Base-by-base conservation (phyloP, 108 stramenopile genomes). In the Discostella stelligeroides region DNA sequence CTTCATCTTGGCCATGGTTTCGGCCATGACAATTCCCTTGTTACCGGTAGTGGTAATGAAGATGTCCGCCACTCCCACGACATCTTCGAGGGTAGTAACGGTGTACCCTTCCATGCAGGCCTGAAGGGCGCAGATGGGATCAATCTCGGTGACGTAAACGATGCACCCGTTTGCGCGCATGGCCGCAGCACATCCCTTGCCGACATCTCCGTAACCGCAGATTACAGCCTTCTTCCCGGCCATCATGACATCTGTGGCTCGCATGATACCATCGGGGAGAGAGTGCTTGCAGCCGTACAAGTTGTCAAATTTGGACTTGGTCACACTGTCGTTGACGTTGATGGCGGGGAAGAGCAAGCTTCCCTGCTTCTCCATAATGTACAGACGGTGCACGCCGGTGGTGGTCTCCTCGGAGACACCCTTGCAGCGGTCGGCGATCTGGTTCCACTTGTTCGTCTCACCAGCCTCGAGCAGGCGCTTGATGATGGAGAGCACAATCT, bases 301-400 rank as follows among this genome's bases (percentile, higher is more conserved):
- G 95, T 99, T 99, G 91, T 99, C 99, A 85, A 99, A 99, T 83
- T 99, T 99, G 85, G 97, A 98, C 94, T 99, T 99, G 89, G 99
- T 99, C 63, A 99, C 99, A 34, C 94, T 96, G 89, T 99, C 99
- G 89, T 99, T 99, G 71, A 99, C 99, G 80, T 99, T 99, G 94
- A 99, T 98, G 79, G 97, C 97, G 34, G 99, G 96, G 94, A 99
- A 98, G 70, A 99, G 94, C 25, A 99, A 97, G 59, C 87, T 83
- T 71, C 94, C 92, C 66, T 80, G 84, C 92, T 98, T 97, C 88
- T 97, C 97, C 99, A 99, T 99, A 72, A 89, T 85, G 91, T 98
- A 98, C 11, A 99, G 92, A 84, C 99, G 95, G 94, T 99, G 97
- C 25, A 99, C 99, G 72, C 99, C 99, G 56, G 98, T 99, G 87